A percentile compares a stretch with the other conserved stretches of the same genome.
phyloP scores from a whole-genome alignment of 768 basidiomycete genomes.

The Calocera cornea region DNA sequence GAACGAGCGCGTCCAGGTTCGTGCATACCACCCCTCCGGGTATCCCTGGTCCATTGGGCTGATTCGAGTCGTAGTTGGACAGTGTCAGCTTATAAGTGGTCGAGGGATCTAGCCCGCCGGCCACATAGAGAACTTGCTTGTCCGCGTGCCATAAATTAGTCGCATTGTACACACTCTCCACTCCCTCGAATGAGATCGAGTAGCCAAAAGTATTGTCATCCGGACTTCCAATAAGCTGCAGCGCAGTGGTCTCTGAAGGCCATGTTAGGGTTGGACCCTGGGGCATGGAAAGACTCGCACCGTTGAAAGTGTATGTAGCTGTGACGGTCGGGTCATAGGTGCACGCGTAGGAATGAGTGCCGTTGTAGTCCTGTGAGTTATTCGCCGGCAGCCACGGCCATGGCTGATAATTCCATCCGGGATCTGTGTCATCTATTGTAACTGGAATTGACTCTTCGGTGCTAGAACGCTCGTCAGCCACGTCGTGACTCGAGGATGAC shows the following conservation, averaged over 20 bases:
- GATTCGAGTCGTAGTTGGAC: not conserved
- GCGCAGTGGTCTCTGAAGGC: not conserved
- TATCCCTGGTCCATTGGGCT: not conserved
- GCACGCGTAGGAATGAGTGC: not conserved
- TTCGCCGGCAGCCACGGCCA: not conserved
- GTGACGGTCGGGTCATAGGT: not conserved
- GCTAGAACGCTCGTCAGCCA: not conserved
- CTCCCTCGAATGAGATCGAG: not conserved
- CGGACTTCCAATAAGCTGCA: not conserved
- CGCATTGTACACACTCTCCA: not conserved
- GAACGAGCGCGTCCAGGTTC: not conserved
- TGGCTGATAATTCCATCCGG: not conserved
- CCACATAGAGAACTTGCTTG: not conserved
- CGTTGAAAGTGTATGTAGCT: not conserved
- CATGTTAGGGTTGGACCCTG: not conserved
- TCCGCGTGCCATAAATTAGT: not conserved
- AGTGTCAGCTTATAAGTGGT: not conserved
- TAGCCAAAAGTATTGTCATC: not conserved
- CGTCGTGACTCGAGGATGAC: not conserved
- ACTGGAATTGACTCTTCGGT: not conserved
- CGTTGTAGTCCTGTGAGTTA: not conserved
- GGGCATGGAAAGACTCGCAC: not conserved
- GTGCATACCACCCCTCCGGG: not conserved
- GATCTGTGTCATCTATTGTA: not conserved
- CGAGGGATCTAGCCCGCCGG: not conserved